Percentiles rank a stretch among this genome's conserved stretches.
Conservation (phyloP, 2,329 filamentous ascomycete species). For the Apiospora hydei region DNA sequence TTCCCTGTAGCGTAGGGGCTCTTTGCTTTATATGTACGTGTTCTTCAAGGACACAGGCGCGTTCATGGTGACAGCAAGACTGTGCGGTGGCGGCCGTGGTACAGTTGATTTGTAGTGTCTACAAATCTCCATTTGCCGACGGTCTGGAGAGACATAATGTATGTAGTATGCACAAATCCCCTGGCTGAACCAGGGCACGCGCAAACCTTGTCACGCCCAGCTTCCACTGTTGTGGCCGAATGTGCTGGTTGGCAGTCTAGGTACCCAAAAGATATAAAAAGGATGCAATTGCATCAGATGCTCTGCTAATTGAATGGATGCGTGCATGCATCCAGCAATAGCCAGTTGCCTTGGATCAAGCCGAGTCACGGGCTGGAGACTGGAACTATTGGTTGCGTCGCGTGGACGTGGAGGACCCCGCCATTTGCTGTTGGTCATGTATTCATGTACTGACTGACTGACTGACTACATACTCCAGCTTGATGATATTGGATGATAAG, state of each 20-base stretch:
- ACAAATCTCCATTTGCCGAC: too few species aligned
- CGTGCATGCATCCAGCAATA: not conserved
- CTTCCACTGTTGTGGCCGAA: not conserved
- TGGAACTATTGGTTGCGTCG: too few species aligned
- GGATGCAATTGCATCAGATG: not conserved
- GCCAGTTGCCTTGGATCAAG: not conserved
- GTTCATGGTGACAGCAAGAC: too few species aligned
- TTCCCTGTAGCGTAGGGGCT: slow-evolving; percentile 33
- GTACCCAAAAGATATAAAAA: not conserved
- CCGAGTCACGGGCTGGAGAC: not conserved
- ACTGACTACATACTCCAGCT: not conserved
- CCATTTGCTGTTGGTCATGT: not conserved
- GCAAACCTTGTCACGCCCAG: too few species aligned
- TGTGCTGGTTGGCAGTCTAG: too few species aligned
- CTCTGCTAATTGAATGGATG: not conserved
- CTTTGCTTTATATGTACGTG: not conserved
- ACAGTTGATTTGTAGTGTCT: too few species aligned
- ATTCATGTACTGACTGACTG: too few species aligned
- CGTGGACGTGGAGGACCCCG: too few species aligned
- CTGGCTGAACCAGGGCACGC: too few species aligned
- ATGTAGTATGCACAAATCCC: too few species aligned
- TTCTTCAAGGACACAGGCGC: not conserved
- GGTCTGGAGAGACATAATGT: too few species aligned
- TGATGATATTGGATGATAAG: not conserved
- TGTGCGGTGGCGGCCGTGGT: too few species aligned